Conservation (phyloP, 2,329 filamentous ascomycete genomes). For the Colletotrichum plurivorum region DNA sequence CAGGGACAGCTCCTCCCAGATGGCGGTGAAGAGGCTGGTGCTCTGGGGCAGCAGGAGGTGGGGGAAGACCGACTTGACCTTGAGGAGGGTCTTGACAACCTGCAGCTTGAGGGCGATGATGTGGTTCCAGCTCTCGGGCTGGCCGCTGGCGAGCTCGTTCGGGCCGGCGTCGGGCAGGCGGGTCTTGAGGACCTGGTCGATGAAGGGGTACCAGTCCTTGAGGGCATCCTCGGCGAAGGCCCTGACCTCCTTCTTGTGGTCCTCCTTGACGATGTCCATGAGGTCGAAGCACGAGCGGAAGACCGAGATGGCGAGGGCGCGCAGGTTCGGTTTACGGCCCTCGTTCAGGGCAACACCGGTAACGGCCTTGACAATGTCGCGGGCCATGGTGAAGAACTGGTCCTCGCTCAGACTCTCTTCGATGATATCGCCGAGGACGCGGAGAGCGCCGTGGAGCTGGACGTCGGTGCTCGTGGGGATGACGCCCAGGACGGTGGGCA, state of each 20-base stretch:
- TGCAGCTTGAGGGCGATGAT: constrained; percentile 91
- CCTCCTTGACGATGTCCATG: constrained; percentile 96
- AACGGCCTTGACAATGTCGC: constrained; percentile 86
- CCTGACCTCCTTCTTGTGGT: constrained; percentile 88
- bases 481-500: constrained; percentile 83
- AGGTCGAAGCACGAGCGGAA: constrained; percentile 95
- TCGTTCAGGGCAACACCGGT: constrained; percentile 86
- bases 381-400: constrained; percentile 92
- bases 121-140: constrained; percentile 82
- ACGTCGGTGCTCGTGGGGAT: constrained; percentile 82
- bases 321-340: constrained; percentile 79
- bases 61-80: constrained; percentile 86
- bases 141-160: constrained; percentile 61
- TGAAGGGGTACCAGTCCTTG: constrained; percentile 89
- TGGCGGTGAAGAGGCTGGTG: constrained; percentile 84
- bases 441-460: constrained; percentile 90
- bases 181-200: constrained; percentile 82
- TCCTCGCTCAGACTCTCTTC: constrained; percentile 95
- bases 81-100: constrained; percentile 92
- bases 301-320: constrained; percentile 89
- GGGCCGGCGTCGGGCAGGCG: constrained; percentile 76
- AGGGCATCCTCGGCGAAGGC: constrained; percentile 90
- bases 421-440: constrained; percentile 89
- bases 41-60: constrained; percentile 86
- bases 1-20: constrained; percentile 88